phyloP scores from a whole-genome alignment of 2,329 filamentous ascomycete genomes.

The Penicillium sp. region DNA sequence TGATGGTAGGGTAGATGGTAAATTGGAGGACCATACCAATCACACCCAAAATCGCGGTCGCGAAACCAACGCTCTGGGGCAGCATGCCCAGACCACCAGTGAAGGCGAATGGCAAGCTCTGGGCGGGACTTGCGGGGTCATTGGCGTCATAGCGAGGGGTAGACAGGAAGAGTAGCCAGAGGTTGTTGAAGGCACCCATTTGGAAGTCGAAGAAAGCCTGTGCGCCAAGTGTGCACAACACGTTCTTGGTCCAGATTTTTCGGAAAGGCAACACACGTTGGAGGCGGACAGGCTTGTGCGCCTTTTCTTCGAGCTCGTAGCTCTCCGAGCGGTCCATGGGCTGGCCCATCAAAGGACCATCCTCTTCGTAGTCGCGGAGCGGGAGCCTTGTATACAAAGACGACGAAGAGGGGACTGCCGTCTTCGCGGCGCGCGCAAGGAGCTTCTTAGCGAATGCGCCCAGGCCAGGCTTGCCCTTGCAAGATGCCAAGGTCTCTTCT shows the following conservation, averaged over 20 bases:
- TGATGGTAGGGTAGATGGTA: slow-evolving; percentile 67
- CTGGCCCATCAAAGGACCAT: slow-evolving; percentile 34
- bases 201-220: slow-evolving; percentile 72
- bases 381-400: slow-evolving; percentile 34
- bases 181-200: slow-evolving; percentile 68
- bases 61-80: slow-evolving; percentile 67
- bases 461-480: slow-evolving; percentile 48
- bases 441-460: slow-evolving; percentile 37
- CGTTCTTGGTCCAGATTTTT: slow-evolving; percentile 55
- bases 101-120: slow-evolving; percentile 55
- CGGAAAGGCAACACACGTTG: slow-evolving; percentile 48
- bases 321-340: slow-evolving; percentile 31
- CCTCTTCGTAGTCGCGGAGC: slow-evolving; percentile 38
- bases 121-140: slow-evolving; percentile 44
- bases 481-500: slow-evolving; percentile 58
- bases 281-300: slow-evolving; percentile 35
- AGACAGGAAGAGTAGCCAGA: slow-evolving; percentile 76
- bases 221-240: slow-evolving; percentile 57
- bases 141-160: slow-evolving; percentile 58
- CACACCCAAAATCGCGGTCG: slow-evolving; percentile 70
- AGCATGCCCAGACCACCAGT: slow-evolving; percentile 71
- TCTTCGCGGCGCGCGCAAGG: slow-evolving; percentile 27
- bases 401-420: slow-evolving; percentile 31
- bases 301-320: slow-evolving; percentile 41
- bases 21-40: slow-evolving; percentile 72